Evolutionary conservation across 495 filamentous ascomycete species (phyloP).

Genomic region (Podospora fimiseda): DNA sequence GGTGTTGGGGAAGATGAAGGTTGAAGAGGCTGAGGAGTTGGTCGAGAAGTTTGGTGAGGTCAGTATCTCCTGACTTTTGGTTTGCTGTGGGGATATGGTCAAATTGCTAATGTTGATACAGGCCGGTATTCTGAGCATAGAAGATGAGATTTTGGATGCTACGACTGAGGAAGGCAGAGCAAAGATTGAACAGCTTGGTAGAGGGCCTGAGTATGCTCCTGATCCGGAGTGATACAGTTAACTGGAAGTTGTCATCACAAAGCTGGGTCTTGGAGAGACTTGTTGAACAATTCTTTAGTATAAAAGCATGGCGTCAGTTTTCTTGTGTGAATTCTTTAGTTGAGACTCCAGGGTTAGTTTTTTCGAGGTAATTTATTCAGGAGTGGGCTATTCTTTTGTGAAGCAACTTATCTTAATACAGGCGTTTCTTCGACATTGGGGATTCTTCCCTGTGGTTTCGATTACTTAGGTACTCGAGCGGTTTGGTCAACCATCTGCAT

Average conservation of each 20-base stretch:
- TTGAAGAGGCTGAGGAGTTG: constrained; percentile 86
- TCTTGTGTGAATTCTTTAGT: no score
- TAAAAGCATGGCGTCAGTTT: neutral
- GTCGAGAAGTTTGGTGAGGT: constrained; percentile 77
- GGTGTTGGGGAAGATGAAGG: constrained; percentile 83
- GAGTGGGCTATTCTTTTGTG: no score
- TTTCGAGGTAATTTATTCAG: no score
- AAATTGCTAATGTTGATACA: constrained; percentile 20
- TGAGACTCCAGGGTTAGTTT: no score
- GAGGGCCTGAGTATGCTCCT: constrained; percentile 25
- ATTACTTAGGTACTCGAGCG: no score
- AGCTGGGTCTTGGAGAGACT: neutral
- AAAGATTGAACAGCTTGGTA: constrained; percentile 61
- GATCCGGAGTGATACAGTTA: constrained; percentile 12
- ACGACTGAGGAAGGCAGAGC: constrained; percentile 86
- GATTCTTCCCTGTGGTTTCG: no score
- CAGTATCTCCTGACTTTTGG: constrained; percentile 15
- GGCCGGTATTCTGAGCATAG: constrained; percentile 85
- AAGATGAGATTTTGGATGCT: constrained; percentile 89
- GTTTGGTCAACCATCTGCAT: no score
- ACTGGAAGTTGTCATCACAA: neutral
- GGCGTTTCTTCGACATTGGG: no score
- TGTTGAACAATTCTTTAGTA: neutral
- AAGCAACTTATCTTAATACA: no score
- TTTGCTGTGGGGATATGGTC: neutral